Evolutionary conservation across 139 green algal genomes (phyloP).

Genomic region (Chlorella sorokiniana): DNA sequence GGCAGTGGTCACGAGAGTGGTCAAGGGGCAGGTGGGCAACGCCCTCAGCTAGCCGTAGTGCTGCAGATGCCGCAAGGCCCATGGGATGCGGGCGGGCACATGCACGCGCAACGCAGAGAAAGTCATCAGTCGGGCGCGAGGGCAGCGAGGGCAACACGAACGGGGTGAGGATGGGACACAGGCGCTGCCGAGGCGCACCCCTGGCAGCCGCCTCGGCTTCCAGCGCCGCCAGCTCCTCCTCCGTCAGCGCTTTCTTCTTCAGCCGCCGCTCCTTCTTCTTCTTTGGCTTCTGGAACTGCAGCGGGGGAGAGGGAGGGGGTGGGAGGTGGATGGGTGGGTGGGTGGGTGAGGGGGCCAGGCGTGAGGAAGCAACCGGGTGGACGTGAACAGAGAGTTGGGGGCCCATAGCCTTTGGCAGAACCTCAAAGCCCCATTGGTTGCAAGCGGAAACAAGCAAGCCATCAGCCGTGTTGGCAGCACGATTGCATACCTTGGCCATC

Average conservation of each 20-base stretch:
- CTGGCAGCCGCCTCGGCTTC: slow-evolving; percentile 54
- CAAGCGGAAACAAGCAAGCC: no score
- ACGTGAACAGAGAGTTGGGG: no score
- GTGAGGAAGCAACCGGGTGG: no score
- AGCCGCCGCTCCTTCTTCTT: slow-evolving; percentile 81
- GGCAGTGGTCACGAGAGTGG: no score
- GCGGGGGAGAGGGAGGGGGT: background rate
- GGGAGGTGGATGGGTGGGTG: background rate
- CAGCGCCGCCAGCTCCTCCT: slow-evolving; percentile 59
- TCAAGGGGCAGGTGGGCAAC: background rate
- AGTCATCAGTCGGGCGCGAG: no score
- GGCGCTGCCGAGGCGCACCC: slow-evolving; percentile 2
- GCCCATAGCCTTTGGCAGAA: background rate
- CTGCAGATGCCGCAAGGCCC: no score
- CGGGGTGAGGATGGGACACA: background rate
- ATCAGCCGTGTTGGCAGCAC: no score
- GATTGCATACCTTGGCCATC: slow-evolving; percentile 43
- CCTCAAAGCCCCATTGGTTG: no score
- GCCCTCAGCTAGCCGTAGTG: background rate
- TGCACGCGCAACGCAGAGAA: no score
- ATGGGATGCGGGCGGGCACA: no score
- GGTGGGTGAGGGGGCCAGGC: background rate
- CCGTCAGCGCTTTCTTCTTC: slow-evolving; percentile 60
- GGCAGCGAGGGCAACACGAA: background rate
- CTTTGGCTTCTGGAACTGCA: slow-evolving; percentile 66